Percentiles rank a stretch among this genome's conserved stretches.
Conservation (phyloP, 768 basidiomycete genomes). For the Mycena belliarum region DNA sequence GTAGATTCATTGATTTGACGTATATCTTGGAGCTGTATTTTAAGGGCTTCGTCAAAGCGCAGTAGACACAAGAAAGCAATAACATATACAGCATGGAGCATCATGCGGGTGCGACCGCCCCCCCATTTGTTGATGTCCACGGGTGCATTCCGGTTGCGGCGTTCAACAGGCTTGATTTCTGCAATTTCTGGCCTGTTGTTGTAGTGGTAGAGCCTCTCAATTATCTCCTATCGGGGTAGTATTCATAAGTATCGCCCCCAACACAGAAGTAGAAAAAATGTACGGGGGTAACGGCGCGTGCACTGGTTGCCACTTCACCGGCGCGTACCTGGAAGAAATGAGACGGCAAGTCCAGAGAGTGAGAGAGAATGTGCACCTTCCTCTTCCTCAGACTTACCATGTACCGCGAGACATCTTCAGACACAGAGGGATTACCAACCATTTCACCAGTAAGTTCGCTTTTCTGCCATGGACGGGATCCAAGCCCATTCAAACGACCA, state of each 20-base stretch:
- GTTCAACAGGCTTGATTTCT: conserved; percentile 21
- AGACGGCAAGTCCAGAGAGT: neutral
- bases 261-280: neutral
- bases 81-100: conserved; percentile 34
- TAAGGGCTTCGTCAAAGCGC: conserved; percentile 36
- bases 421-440: conserved; percentile 33
- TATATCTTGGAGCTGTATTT: conserved; percentile 32
- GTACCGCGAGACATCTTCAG: conserved; percentile 26
- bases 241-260: too few species aligned
- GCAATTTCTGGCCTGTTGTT: conserved; percentile 25
- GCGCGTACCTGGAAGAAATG: conserved; percentile 7
- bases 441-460: conserved; percentile 25
- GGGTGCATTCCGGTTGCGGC: conserved; percentile 6
- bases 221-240: too few species aligned
- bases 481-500: conserved; percentile 23
- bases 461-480: conserved; percentile 31
- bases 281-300: conserved; percentile 29
- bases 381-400: conserved; percentile 28
- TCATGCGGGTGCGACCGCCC: conserved; percentile 26
- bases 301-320: conserved; percentile 30
- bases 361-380: conserved; percentile 22
- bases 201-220: conserved; percentile 26
- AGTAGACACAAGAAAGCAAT: conserved; percentile 36
- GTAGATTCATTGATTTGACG: neutral
- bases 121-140: conserved; percentile 29